phyloP scores from a whole-genome alignment of 176 grass and related monocot genomes.

The Pontederia paniculata region DNA sequence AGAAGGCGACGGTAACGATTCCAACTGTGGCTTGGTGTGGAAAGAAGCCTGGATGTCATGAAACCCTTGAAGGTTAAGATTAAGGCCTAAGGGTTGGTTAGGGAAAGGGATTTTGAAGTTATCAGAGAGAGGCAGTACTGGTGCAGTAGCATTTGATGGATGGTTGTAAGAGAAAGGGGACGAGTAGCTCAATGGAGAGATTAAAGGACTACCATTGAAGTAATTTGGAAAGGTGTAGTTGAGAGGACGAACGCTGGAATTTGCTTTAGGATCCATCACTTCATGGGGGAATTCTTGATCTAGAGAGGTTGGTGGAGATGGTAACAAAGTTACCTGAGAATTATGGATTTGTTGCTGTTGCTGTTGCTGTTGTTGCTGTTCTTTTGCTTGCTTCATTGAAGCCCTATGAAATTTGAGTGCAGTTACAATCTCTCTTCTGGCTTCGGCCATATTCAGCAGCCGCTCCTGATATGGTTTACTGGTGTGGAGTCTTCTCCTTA shows the following conservation, averaged over 20 bases:
- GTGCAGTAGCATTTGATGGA: constrained; percentile 13
- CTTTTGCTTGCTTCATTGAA: constrained; percentile 85
- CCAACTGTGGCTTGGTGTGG: constrained; percentile 1
- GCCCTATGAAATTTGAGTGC: constrained; percentile 91
- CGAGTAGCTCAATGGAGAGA: constrained; percentile 20
- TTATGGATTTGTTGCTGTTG: constrained; percentile 19
- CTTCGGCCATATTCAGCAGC: constrained; percentile 94
- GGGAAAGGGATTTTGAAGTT: constrained; percentile 37
- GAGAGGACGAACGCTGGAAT: not conserved
- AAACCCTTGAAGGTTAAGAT: constrained; percentile 78
- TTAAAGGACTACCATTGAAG: constrained; percentile 20
- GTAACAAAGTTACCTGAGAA: not conserved
- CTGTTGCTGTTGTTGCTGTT: constrained; percentile 46
- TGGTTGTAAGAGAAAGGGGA: constrained; percentile 21
- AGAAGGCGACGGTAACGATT: constrained; percentile 24
- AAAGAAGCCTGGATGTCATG: constrained; percentile 16
- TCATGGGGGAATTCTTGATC: constrained; percentile 25
- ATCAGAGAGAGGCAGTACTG: constrained; percentile 23
- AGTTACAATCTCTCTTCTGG: constrained; percentile 79
- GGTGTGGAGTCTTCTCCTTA: constrained; percentile 85
- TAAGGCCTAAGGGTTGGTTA: constrained; percentile 58
- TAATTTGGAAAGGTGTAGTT: constrained; percentile 21
- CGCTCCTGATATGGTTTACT: constrained; percentile 85
- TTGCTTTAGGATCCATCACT: constrained; percentile 1
- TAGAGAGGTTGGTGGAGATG: constrained; percentile 23